Conservation (phyloP, 2,329 filamentous ascomycete genomes). For the Pyrenophora graminea region DNA sequence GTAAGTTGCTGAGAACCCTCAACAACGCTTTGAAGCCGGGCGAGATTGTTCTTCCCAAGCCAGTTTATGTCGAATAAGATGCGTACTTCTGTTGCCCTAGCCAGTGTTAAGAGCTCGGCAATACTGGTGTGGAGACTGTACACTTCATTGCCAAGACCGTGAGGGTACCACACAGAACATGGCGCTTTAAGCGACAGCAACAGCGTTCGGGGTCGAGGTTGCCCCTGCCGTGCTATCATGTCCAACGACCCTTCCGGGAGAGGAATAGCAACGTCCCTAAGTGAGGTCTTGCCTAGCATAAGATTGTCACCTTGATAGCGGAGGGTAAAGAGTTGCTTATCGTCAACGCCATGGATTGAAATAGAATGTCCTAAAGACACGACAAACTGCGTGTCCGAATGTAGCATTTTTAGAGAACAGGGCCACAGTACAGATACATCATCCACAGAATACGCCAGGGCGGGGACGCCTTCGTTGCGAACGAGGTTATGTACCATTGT, state of each 20-base stretch:
- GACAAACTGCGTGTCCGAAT: slow-evolving; percentile 3
- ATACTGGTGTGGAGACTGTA: neutral
- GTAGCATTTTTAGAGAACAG: slow-evolving; percentile 4
- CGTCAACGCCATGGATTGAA: neutral
- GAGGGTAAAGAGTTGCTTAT: slow-evolving; percentile 1
- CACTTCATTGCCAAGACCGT: neutral
- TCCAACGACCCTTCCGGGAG: neutral
- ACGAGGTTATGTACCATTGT: slow-evolving; percentile 5
- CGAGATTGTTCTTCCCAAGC: slow-evolving; percentile 1
- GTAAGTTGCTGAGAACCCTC: slow-evolving; percentile 1
- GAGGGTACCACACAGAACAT: slow-evolving; percentile 8
- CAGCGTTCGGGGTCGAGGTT: slow-evolving; percentile 4
- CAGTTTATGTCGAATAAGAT: slow-evolving; percentile 7
- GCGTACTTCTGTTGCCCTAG: slow-evolving; percentile 3
- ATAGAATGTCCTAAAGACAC: slow-evolving; percentile 3
- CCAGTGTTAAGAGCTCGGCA: slow-evolving; percentile 1
- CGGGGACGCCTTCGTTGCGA: slow-evolving; percentile 10
- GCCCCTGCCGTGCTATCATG: slow-evolving; percentile 5
- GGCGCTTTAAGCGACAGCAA: slow-evolving; percentile 6
- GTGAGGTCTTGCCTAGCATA: slow-evolving; percentile 1
- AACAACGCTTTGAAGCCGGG: neutral
- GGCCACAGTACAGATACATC: slow-evolving; percentile 6
- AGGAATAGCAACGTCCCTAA: neutral
- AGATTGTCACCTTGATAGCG: slow-evolving; percentile 10
- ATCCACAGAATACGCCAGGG: slow-evolving; percentile 5